These are phyloP conservation scores for Phaseolus lunatus DNA, from an alignment of 306 rosid genomes.

Conservation along the genomic window DNA sequence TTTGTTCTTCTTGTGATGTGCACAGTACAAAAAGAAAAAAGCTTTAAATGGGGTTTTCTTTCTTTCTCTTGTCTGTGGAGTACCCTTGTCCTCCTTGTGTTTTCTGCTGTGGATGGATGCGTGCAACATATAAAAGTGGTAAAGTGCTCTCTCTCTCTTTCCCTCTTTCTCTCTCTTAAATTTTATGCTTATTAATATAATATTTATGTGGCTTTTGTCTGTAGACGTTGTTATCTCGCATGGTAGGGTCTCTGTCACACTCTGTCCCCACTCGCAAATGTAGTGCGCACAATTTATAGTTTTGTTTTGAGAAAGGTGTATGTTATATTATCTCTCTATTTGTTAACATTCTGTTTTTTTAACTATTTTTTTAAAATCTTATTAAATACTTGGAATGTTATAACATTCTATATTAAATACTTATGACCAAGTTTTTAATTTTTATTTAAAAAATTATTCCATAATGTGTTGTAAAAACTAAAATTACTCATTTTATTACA, in stretches of 20 bases:
- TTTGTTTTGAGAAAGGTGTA: slow-evolving; percentile 8
- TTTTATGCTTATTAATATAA: slow-evolving; percentile 3
- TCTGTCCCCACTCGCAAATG: slow-evolving; percentile 48
- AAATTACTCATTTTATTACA: not conserved
- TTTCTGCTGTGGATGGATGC: slow-evolving; percentile 75
- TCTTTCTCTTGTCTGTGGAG: slow-evolving; percentile 42
- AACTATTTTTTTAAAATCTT: not conserved
- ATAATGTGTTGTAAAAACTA: not conserved
- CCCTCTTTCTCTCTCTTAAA: not conserved
- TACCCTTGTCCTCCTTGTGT: slow-evolving; percentile 64
- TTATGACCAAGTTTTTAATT: not conserved
- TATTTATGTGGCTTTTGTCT: slow-evolving; percentile 46
- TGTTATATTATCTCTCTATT: slow-evolving; percentile 23
- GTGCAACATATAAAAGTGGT: slow-evolving; percentile 96
- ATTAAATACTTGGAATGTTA: not conserved
- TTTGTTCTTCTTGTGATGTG: slow-evolving; percentile 37
- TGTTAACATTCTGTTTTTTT: not conserved
- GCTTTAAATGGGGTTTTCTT: slow-evolving; percentile 48
- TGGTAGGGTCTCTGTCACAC: slow-evolving; percentile 51
- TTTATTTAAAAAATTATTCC: not conserved
- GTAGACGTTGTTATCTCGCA: slow-evolving; percentile 49
- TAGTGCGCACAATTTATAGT: slow-evolving; percentile 49
- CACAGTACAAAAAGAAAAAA: slow-evolving; percentile 47
- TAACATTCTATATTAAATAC: not conserved
- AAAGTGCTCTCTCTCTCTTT: slow-evolving; percentile 64